Conservation (phyloP, 257 asterid species). For the Petunia secreta region DNA sequence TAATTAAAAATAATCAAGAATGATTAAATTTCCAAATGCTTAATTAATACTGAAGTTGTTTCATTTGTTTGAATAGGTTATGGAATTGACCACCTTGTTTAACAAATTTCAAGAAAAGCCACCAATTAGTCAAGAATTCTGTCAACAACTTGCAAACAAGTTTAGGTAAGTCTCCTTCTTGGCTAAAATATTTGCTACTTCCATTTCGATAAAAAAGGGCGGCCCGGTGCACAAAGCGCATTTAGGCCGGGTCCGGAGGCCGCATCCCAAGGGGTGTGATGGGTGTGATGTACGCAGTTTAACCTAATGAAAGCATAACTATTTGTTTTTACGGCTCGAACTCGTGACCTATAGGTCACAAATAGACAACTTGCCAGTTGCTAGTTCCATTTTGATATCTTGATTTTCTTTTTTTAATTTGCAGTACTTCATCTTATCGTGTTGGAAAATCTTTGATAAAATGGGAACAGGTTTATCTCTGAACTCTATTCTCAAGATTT, state of each 20-base stretch:
- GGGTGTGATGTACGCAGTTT: too few species aligned
- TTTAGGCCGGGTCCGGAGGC: too few species aligned
- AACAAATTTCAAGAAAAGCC: conserved; percentile 49
- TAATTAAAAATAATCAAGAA: too few species aligned
- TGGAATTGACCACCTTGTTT: conserved; percentile 55
- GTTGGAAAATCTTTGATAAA: conserved; percentile 46
- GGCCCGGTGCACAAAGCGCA: too few species aligned
- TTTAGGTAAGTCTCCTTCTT: conserved; percentile 56
- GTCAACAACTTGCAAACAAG: conserved; percentile 62
- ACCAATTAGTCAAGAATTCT: conserved; percentile 47
- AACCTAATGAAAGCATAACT: too few species aligned
- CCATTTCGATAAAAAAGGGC: not conserved
- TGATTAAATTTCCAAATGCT: not conserved
- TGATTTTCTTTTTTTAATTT: conserved; percentile 23
- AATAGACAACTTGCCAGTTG: too few species aligned
- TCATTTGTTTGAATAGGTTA: conserved; percentile 44
- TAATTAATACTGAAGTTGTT: not conserved
- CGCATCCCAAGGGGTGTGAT: too few species aligned
- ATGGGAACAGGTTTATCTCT: conserved; percentile 71
- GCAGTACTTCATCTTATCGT: conserved; percentile 67
- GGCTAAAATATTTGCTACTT: not conserved
- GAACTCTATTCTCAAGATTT: not conserved
- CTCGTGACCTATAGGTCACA: too few species aligned
- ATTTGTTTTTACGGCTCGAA: too few species aligned
- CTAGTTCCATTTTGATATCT: not conserved